These are phyloP conservation scores for Meyerozyma guilliermondii DNA, from an alignment of 1,139 yeast genomes.

Conservation along the genomic window DNA sequence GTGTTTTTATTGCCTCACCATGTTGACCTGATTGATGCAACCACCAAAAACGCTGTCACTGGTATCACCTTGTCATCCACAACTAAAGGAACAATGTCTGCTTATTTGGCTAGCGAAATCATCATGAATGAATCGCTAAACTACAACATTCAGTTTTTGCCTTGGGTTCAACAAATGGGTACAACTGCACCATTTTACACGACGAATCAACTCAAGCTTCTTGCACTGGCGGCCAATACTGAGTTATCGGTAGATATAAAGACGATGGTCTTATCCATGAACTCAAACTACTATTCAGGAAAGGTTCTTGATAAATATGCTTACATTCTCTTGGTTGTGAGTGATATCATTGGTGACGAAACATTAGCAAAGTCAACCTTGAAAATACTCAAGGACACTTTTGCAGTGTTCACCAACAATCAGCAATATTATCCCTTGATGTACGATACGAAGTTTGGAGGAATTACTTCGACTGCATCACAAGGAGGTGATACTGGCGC, in stretches of 20 bases:
- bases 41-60: conserved; percentile 34
- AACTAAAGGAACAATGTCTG: conserved; percentile 66
- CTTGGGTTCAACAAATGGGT: conserved; percentile 42
- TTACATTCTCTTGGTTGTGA: conserved; percentile 58
- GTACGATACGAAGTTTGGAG: conserved; percentile 65
- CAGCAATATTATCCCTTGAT: conserved; percentile 54
- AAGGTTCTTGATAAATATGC: conserved; percentile 75
- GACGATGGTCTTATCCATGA: conserved; percentile 41
- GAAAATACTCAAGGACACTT: conserved; percentile 47
- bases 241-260: conserved; percentile 58
- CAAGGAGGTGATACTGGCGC: conserved; percentile 38
- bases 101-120: conserved; percentile 47
- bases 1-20: conserved; percentile 76
- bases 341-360: conserved; percentile 54
- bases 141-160: conserved; percentile 51
- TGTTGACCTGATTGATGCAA: conserved; percentile 41
- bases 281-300: conserved; percentile 62
- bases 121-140: conserved; percentile 47
- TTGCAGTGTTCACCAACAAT: conserved; percentile 45
- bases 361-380: conserved; percentile 45
- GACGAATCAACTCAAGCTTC: conserved; percentile 42
- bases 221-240: conserved; percentile 51
- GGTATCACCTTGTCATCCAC: conserved; percentile 50
- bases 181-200: conserved; percentile 37
- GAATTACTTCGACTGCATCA: conserved; percentile 60